phyloP scores from a whole-genome alignment of 2,329 filamentous ascomycete species.

The Alternaria sp. region DNA sequence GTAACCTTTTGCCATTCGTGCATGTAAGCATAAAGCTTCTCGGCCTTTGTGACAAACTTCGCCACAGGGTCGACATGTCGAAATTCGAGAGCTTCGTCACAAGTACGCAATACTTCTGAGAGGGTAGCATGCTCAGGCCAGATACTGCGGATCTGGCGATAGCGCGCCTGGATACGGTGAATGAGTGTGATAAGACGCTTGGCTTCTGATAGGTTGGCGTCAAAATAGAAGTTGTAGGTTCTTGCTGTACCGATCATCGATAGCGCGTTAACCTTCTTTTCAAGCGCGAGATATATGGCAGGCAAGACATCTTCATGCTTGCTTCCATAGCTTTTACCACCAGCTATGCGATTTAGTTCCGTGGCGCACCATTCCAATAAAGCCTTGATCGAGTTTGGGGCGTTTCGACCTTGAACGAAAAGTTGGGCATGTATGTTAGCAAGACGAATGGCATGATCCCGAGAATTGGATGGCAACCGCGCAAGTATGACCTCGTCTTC shows the following conservation, averaged over 20 bases:
- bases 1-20: slow-evolving; percentile 97
- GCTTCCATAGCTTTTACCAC: slow-evolving; percentile 37
- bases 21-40: slow-evolving; percentile 84
- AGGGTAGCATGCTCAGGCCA: slow-evolving; percentile 82
- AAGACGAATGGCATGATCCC: slow-evolving; percentile 47
- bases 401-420: slow-evolving; percentile 33
- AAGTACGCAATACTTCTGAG: slow-evolving; percentile 77
- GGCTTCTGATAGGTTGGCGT: slow-evolving; percentile 78
- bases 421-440: slow-evolving; percentile 48
- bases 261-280: slow-evolving; percentile 63
- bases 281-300: slow-evolving; percentile 70
- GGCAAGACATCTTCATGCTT: slow-evolving; percentile 66
- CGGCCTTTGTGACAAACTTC: slow-evolving; percentile 83
- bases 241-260: slow-evolving; percentile 43
- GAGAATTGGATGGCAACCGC: slow-evolving; percentile 31
- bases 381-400: slow-evolving; percentile 37
- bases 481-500: slow-evolving; percentile 37
- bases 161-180: slow-evolving; percentile 73
- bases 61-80: slow-evolving; percentile 83
- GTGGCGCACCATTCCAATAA: slow-evolving; percentile 45
- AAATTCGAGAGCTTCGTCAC: slow-evolving; percentile 77
- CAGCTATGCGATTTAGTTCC: slow-evolving; percentile 40
- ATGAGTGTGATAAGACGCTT: slow-evolving; percentile 76
- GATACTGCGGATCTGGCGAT: slow-evolving; percentile 70
- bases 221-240: slow-evolving; percentile 86